A percentile compares a stretch with the other conserved stretches of the same genome.
phyloP scores from a whole-genome alignment of 176 grass and related monocot genomes.

The Stipa capillata region DNA sequence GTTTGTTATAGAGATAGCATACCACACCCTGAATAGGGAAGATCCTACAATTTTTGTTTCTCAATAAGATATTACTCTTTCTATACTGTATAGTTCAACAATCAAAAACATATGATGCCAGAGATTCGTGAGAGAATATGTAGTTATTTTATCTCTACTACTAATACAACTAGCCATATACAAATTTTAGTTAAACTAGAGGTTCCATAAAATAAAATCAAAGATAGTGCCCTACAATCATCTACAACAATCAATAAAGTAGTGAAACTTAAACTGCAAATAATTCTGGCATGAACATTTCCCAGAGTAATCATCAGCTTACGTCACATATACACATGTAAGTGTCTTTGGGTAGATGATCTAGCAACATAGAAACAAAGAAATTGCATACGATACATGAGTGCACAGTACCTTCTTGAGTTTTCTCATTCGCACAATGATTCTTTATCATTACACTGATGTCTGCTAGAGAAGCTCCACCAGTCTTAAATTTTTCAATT shows the following conservation, averaged over 20 bases:
- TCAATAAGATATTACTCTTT: neutral
- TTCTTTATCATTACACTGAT: constrained; percentile 77
- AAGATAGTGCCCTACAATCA: neutral
- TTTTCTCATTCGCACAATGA: constrained; percentile 67
- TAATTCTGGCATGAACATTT: neutral
- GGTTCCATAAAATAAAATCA: neutral
- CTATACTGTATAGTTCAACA: neutral
- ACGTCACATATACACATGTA: neutral
- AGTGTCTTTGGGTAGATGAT: neutral
- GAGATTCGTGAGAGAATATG: neutral
- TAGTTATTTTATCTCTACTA: neutral
- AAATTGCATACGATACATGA: neutral
- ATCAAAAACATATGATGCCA: neutral
- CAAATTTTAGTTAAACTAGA: neutral
- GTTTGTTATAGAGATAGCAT: neutral
- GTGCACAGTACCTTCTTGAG: constrained; percentile 59
- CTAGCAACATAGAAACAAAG: neutral
- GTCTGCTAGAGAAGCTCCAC: constrained; percentile 54
- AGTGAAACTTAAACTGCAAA: neutral
- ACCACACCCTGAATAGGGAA: neutral
- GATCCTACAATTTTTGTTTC: neutral
- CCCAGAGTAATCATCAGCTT: neutral
- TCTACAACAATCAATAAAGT: neutral
- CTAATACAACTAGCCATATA: neutral
- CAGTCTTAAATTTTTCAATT: constrained; percentile 77